Evolutionary conservation across 148 eudicot genomes (phyloP).

Genomic region (Selenicereus undatus): DNA sequence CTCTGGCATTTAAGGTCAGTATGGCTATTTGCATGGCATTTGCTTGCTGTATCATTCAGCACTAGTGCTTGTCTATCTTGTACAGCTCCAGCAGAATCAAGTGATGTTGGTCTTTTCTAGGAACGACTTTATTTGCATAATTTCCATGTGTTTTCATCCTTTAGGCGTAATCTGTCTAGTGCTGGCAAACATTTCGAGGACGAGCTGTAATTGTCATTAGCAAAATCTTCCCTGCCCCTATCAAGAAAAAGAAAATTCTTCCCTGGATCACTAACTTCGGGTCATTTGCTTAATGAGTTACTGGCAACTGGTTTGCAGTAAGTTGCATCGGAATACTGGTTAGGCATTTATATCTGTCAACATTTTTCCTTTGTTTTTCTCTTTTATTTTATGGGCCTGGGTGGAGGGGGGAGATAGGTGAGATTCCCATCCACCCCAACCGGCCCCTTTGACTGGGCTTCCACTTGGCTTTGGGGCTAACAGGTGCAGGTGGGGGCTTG

Average conservation of each 20-base stretch:
- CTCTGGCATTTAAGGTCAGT: conserved; percentile 39
- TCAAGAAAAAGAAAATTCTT: not conserved
- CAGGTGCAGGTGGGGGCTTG: too few relatives aligned
- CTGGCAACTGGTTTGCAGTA: not conserved
- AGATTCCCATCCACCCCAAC: too few relatives aligned
- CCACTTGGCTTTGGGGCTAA: too few relatives aligned
- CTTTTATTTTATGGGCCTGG: too few relatives aligned
- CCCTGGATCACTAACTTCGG: not conserved
- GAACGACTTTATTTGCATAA: not conserved
- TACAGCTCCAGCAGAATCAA: not conserved
- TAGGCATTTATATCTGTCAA: not conserved
- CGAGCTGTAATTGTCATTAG: not conserved
- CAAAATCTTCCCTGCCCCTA: not conserved
- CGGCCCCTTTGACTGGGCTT: too few relatives aligned
- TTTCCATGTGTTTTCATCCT: too few relatives aligned
- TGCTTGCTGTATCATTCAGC: conserved; percentile 1
- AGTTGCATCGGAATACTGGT: not conserved
- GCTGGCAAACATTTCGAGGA: not conserved
- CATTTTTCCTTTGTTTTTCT: too few relatives aligned
- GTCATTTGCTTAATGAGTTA: not conserved
- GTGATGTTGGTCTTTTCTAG: not conserved
- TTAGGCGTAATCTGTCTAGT: too few relatives aligned
- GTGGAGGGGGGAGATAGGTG: too few relatives aligned
- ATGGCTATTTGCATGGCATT: not conserved
- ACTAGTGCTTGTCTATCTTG: not conserved